phyloP scores from a whole-genome alignment of 768 basidiomycete genomes.

The Boletus pseudopeckii region DNA sequence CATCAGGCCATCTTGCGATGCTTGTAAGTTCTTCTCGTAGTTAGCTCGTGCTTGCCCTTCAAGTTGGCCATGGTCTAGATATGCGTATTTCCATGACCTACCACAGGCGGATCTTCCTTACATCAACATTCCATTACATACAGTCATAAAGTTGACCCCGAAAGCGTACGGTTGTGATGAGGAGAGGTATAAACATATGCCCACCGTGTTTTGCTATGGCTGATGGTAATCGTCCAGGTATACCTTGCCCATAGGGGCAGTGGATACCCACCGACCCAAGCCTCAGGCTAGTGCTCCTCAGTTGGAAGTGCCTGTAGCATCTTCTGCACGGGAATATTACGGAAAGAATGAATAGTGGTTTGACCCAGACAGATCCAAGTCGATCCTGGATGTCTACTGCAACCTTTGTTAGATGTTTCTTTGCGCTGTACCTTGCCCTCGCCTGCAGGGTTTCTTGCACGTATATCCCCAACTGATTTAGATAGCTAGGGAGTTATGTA shows the following conservation, averaged over 20 bases:
- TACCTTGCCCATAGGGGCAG: conserved; percentile 84
- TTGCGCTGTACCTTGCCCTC: not conserved
- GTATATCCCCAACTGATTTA: not conserved
- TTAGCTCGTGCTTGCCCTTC: not conserved
- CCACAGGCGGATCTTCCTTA: conserved; percentile 94
- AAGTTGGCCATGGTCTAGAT: conserved; percentile 44
- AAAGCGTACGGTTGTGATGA: conserved; percentile 99
- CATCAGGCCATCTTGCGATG: conserved; percentile 91
- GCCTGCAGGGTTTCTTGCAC: not conserved
- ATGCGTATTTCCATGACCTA: conserved; percentile 94
- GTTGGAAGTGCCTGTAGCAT: conserved; percentile 15
- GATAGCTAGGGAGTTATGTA: not conserved
- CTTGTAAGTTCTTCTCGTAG: conserved; percentile 43
- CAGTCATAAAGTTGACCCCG: conserved; percentile 96
- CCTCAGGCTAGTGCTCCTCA: conserved; percentile 29
- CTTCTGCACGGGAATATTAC: conserved; percentile 37
- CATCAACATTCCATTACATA: conserved; percentile 96
- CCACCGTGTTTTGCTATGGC: not conserved
- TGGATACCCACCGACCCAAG: conserved; percentile 86
- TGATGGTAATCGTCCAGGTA: conserved; percentile 49
- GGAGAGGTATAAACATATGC: conserved; percentile 58
- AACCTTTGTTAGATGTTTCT: not conserved
- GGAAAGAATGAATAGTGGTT: conserved; percentile 20
- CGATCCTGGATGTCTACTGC: not conserved
- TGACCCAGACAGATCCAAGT: not conserved